Base-by-base conservation (phyloP, 2,329 filamentous ascomycete genomes). In the Grosmannia penicillata region DNA sequence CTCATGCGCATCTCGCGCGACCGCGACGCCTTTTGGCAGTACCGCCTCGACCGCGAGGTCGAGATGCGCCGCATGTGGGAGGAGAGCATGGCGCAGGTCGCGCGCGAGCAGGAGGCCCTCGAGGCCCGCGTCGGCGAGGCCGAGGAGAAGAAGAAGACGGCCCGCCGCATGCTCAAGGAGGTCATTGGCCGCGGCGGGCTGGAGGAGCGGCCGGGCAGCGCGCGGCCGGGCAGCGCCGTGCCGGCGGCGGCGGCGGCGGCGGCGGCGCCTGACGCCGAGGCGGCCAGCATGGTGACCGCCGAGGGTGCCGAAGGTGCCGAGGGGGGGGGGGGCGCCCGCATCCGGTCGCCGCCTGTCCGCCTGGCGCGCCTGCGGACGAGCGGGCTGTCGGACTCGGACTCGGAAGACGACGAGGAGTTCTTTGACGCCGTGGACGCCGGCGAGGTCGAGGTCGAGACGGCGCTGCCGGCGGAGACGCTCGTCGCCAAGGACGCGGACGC, bases 71-170 rank as follows among this genome's bases (percentile, higher is more conserved):
- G 83, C 43, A 83, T 98, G 75, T 98, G 91, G 91, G 91, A 98
- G 59, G 91, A 98, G 52, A 96, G 87, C 59, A 95, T 98, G 91
- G 86, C 91, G 9, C 78, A 87, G 50, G 82, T 98, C n/a, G 91
- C 87, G 15, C 78, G 76, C 40, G 91, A 98, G 56, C 91, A 98
- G 50, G 91, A 96, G 58, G 74, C 86, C 37, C 70, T 98, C 2
- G 85, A 96, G 54, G 83, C 75, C 26, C 80, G 78, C 41, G 82
- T 95, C 43, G 85, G 83, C 32, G 83, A 94, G 57, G 83, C 86
- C 2, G 89, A 96, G 56, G 73, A 82, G 53, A 96, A 93, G 66
- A 75, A 86, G 41, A 87, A 82, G 55, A 72, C 82, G 45, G 91
- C 91, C 4, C 96, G 94, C 65, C 78, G 80, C 45, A 87, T 86